phyloP scores from a whole-genome alignment of 2,329 filamentous ascomycete genomes.

The Dothideomycetes sp. region DNA sequence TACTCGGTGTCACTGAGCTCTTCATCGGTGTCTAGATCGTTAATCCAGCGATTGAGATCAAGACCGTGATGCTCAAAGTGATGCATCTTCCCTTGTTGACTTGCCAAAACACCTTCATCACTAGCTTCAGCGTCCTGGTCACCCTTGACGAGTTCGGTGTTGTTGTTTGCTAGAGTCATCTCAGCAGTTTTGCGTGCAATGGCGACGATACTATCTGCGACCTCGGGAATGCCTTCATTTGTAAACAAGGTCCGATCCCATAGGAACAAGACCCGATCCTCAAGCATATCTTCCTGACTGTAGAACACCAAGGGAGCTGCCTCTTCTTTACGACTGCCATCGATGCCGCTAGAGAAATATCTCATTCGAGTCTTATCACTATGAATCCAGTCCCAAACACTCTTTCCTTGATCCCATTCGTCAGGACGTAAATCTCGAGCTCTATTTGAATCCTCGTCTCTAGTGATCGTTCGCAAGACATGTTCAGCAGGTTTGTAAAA shows the following conservation, averaged over 20 bases:
- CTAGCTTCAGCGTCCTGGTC: slow-evolving; percentile 2
- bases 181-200: slow-evolving; percentile 8
- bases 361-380: slow-evolving; percentile 13
- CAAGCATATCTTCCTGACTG: slow-evolving; percentile 32
- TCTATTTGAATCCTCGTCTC: slow-evolving; percentile 27
- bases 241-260: slow-evolving; percentile 17
- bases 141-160: slow-evolving; percentile 3
- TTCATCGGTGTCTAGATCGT: slow-evolving; percentile 11
- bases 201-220: slow-evolving; percentile 4
- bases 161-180: background rate
- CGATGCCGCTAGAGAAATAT: slow-evolving; percentile 15
- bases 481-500: slow-evolving; percentile 26
- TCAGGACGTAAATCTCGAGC: slow-evolving; percentile 30
- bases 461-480: slow-evolving; percentile 31
- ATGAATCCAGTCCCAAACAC: slow-evolving; percentile 28
- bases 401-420: slow-evolving; percentile 21
- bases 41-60: slow-evolving; percentile 11
- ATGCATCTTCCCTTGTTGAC: slow-evolving; percentile 8
- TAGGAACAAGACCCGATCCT: slow-evolving; percentile 35
- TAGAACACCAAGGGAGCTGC: slow-evolving; percentile 26
- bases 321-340: slow-evolving; percentile 10
- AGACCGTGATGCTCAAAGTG: slow-evolving; percentile 11
- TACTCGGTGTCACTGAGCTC: slow-evolving; percentile 11
- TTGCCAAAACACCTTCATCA: slow-evolving; percentile 9
- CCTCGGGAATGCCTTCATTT: slow-evolving; percentile 2